A percentile compares a stretch with the other conserved stretches of the same genome.
Conservation (phyloP, 2,329 filamentous ascomycete species). For the Diaporthe australafricana region DNA sequence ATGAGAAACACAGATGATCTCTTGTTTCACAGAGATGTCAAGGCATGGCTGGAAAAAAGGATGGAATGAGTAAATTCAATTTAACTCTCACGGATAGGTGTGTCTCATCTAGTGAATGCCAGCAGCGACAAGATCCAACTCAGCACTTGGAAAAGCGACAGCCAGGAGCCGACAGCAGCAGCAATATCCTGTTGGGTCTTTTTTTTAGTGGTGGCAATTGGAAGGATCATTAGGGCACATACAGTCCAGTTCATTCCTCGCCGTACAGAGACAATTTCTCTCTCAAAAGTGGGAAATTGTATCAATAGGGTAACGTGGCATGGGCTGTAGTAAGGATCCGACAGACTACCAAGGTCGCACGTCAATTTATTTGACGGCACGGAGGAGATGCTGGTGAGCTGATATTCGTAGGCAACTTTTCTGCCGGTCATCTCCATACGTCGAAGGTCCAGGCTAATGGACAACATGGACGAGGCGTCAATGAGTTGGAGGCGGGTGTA, state of each 20-base stretch:
- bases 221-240: background rate
- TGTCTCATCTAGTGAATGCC: background rate
- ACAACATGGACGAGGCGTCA: background rate
- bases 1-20: too few species aligned
- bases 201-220: background rate
- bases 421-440: background rate
- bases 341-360: background rate
- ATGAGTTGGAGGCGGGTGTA: background rate
- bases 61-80: too few species aligned
- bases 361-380: background rate
- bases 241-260: background rate
- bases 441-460: background rate
- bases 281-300: background rate
- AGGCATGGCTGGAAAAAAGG: too few species aligned
- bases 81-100: background rate
- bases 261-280: background rate
- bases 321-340: background rate
- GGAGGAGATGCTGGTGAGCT: background rate
- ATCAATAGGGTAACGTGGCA: background rate
- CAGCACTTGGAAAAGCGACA: background rate
- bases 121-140: background rate
- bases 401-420: background rate
- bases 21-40: too few species aligned
- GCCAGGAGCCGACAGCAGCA: background rate
- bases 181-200: background rate